Evolutionary conservation across 768 basidiomycete genomes (phyloP).

Genomic region (Tricholoma bakamatsutake): DNA sequence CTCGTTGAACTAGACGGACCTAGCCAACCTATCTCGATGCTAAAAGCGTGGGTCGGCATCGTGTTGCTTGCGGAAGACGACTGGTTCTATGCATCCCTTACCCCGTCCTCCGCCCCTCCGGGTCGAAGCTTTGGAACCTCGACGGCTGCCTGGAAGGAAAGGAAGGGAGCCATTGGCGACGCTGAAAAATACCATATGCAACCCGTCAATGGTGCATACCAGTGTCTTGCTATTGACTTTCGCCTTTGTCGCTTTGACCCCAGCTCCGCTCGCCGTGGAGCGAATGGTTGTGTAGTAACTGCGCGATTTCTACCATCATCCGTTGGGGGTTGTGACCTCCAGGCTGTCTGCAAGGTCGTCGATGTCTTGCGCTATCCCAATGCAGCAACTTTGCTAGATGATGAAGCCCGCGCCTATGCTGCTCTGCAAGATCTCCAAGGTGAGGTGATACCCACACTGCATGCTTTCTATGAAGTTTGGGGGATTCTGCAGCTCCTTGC

Average conservation of each 20-base stretch:
- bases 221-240: conserved; percentile 11
- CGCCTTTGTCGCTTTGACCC: no score
- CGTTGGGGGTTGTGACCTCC: neutral
- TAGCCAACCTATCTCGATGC: no score
- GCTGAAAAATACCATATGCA: neutral
- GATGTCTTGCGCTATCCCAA: no score
- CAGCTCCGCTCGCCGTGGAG: conserved; percentile 3
- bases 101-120: neutral
- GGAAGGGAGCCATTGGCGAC: neutral
- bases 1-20: no score
- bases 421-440: no score
- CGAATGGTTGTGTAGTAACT: neutral
- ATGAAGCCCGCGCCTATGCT: neutral
- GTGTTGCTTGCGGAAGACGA: no score
- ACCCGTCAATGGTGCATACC: neutral
- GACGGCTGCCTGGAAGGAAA: neutral
- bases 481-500: conserved; percentile 15
- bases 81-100: neutral
- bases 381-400: conserved; percentile 9
- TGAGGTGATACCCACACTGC: conserved; percentile 8
- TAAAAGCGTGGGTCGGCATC: no score
- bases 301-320: neutral
- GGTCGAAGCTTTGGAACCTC: neutral
- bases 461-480: conserved; percentile 15
- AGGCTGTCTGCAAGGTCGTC: no score